Base-by-base conservation (phyloP, 2,329 filamentous ascomycete genomes). In the Dothidotthia symphoricarpi region DNA sequence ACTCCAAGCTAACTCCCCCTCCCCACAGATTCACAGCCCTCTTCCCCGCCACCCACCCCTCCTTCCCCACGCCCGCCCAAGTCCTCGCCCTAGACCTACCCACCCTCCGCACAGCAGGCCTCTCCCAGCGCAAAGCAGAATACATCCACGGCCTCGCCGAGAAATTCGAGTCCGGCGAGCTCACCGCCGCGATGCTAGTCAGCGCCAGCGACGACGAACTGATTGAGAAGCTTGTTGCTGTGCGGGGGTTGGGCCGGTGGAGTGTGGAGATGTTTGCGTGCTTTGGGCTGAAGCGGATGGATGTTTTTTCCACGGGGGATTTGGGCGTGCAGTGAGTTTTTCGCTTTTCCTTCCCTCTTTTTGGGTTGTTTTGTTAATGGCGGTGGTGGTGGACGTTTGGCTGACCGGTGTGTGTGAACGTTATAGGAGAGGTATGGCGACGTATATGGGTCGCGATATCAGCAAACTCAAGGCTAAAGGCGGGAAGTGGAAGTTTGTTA, bases 111-210 rank as follows among this genome's bases (percentile, higher is more conserved):
- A 84, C 85, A 6, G 93, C 91, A 1, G 93, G 93, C 0, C 78
- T 98, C 33, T 95, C 88, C 3, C 86, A 94, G 69, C 82, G 93
- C 41, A 98, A 98, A 70, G 93, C 93, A 31, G 93, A 97, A 70
- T 98, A 98, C 68, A 82, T 97, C 43, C 78, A 83, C 37, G 91
- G 91, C 0, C 74, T 98, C 4, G 88, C 90, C 0, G 77, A 84
- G 57, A 90, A 90, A 63, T 97, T 97, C 60, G 72, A 69, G 1
- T 74, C 63, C 2, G 88, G 88, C 11, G 86, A 91, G 55, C 72
- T 97, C 35, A 85, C 78, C 29, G 83, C 88, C 9, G 70, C 78
- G 47, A 82, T 93, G 75, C 77, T 97, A 14, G 78, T 86, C 35
- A 79, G 81, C 24, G 88, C 88, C 2, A 78, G 81, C 4, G 93